Evolutionary conservation across 139 green algal species (phyloP).

Genomic region (Protoeuglena noctilucae): DNA sequence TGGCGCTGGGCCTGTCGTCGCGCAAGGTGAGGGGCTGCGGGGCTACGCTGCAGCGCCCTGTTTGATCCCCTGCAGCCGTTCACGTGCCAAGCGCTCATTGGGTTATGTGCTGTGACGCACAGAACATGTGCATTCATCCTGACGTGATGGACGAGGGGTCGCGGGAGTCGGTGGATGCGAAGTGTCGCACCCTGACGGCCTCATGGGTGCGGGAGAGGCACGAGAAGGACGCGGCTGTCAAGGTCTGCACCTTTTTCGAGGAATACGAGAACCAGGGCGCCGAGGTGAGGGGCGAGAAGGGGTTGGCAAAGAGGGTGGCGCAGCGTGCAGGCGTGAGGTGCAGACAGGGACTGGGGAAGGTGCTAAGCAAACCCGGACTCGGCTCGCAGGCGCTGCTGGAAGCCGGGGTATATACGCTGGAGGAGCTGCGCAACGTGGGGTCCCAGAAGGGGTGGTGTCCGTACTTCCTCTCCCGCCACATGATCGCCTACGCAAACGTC

Average conservation of each 20-base stretch:
- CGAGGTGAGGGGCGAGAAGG: no score
- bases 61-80: no score
- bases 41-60: no score
- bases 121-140: constrained; percentile 93
- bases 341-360: no score
- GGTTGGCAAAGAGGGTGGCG: no score
- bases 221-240: constrained; percentile 10
- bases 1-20: constrained; percentile 81
- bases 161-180: constrained; percentile 80
- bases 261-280: constrained; percentile 52
- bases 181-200: constrained; percentile 80
- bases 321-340: no score
- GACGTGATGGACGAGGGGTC: constrained; percentile 59
- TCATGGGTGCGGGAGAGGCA: constrained; percentile 73
- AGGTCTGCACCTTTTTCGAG: constrained; percentile 76
- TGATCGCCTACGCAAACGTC: constrained; percentile 89
- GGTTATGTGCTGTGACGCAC: no score
- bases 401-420: constrained; percentile 68
- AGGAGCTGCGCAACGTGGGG: constrained; percentile 68
- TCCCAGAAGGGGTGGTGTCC: constrained; percentile 86
- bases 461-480: constrained; percentile 94
- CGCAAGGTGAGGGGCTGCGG: no score
- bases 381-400: no score
- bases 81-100: no score
- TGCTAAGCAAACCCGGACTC: no score